phyloP scores from a whole-genome alignment of 805 yeast species.

The Saccharomycopsis malanga region DNA sequence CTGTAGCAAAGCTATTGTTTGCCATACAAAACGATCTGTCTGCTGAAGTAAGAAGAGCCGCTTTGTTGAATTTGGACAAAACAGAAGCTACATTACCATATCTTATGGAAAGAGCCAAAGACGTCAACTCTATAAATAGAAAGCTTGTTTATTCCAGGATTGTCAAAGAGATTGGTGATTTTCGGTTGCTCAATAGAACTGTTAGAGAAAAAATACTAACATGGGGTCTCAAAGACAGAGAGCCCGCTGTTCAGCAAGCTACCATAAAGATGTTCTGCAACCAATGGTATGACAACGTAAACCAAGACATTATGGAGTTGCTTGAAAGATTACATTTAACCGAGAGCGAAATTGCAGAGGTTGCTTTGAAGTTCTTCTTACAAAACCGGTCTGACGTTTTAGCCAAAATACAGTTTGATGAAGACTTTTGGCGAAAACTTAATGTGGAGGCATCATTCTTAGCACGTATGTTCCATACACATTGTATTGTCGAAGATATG shows the following conservation, averaged over 20 bases:
- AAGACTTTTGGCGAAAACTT: slow-evolving; percentile 60
- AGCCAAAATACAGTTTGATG: slow-evolving; percentile 50
- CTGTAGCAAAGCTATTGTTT: slow-evolving; percentile 40
- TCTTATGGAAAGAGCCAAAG: slow-evolving; percentile 77
- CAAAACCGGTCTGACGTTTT: slow-evolving; percentile 56
- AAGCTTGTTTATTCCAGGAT: slow-evolving; percentile 63
- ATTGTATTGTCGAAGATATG: slow-evolving; percentile 50
- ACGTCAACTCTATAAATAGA: slow-evolving; percentile 63
- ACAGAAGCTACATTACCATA: slow-evolving; percentile 45
- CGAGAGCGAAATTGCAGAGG: slow-evolving; percentile 59
- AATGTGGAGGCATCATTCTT: slow-evolving; percentile 72
- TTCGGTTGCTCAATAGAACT: slow-evolving; percentile 43
- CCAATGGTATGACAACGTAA: slow-evolving; percentile 63
- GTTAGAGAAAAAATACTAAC: slow-evolving; percentile 60
- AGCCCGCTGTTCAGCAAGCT: slow-evolving; percentile 61
- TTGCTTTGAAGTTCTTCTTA: slow-evolving; percentile 59
- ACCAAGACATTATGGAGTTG: slow-evolving; percentile 65
- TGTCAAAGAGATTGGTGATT: slow-evolving; percentile 59
- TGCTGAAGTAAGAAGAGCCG: slow-evolving; percentile 86
- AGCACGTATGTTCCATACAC: slow-evolving; percentile 56
- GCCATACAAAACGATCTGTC: slow-evolving; percentile 70
- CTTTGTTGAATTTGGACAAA: slow-evolving; percentile 61
- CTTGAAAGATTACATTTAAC: slow-evolving; percentile 65
- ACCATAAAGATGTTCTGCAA: slow-evolving; percentile 62
- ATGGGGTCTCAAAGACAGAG: slow-evolving; percentile 90